Percentiles rank a stretch among this genome's conserved stretches.
Conservation (phyloP, 1,284 basidiomycete species). For the Fomes fomentarius region DNA sequence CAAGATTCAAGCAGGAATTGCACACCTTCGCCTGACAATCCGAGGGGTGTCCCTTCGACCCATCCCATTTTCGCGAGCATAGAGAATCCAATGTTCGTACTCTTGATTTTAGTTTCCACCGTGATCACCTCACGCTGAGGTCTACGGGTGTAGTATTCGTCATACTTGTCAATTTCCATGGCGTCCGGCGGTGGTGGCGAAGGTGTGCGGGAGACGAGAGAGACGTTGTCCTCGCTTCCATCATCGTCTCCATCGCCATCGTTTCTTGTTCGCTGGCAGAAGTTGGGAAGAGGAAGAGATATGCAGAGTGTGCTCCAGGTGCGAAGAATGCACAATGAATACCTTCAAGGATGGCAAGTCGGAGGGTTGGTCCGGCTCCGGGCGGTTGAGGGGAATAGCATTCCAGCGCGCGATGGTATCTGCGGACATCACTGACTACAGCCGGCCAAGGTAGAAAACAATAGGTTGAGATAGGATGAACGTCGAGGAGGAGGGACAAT, state of each 20-base stretch:
- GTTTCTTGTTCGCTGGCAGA: slow-evolving; percentile 56
- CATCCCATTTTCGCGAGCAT: slow-evolving; percentile 82
- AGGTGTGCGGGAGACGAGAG: slow-evolving; percentile 72
- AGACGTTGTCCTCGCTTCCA: slow-evolving; percentile 60
- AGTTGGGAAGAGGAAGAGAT: slow-evolving; percentile 33
- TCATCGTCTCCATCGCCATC: slow-evolving; percentile 41
- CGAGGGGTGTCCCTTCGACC: slow-evolving; percentile 76
- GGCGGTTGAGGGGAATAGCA: slow-evolving; percentile 56
- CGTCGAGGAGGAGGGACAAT: background rate
- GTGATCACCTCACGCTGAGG: slow-evolving; percentile 64
- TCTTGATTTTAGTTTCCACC: slow-evolving; percentile 76
- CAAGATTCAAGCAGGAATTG: background rate
- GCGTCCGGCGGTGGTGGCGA: slow-evolving; percentile 48
- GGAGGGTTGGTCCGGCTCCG: slow-evolving; percentile 32
- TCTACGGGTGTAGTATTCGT: slow-evolving; percentile 57
- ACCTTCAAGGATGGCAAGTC: slow-evolving; percentile 59
- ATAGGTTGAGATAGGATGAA: background rate
- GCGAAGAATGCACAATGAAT: slow-evolving; percentile 57
- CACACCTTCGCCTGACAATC: slow-evolving; percentile 74
- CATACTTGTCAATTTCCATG: slow-evolving; percentile 70
- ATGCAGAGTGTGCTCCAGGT: slow-evolving; percentile 37
- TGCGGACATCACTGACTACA: too few relatives aligned
- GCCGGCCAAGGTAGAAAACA: too few relatives aligned
- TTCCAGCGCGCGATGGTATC: slow-evolving; percentile 72
- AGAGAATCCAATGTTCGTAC: slow-evolving; percentile 76